Evolutionary conservation across 2,329 filamentous ascomycete genomes (phyloP), one percentile per base, ranked within the genome.

Genomic region (Diplodia sapinea): DNA sequence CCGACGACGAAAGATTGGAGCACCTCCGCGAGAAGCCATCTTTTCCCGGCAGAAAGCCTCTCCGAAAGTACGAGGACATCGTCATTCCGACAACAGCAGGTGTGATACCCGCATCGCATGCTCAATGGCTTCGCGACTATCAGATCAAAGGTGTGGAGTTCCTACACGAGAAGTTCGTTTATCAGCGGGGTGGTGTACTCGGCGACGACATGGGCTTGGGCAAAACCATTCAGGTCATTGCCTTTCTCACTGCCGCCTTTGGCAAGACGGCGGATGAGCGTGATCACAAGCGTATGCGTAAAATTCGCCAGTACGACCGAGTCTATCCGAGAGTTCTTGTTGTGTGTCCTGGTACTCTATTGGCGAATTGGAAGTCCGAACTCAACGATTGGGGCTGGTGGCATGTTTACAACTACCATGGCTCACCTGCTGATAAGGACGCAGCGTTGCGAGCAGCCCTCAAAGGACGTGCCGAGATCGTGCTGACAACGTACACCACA

Each of bases 181-280:
- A 92, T 71, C 95, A 99, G 74, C 90, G 90, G 72, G 95, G 95
- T 0, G 93, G 91, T 1, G 91, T 99, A 26, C 84, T 99, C 0
- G 94, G 94, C 3, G 95, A 99, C 75, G 95, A 99, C 74, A 99
- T 99, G 95, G 95, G 95, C 23, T 80, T 99, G 38, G 95, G 95
- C 17, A 99, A 99, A 79, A 99, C 95, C 0, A 92, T 99, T 2
- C 95, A 99, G 78, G 92, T 99, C 31, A 95, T 93, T 68, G 91
- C 94, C 0, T 98, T 99, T 71, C 82, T 99, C 26, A 92, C 93
- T 0, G 93, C 89, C 1, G 94, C 93, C 0, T 99, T 97, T 76
- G 95, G 95, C 8, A 99, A 99, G 80, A 96, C 91, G 0, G 94
- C 89, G 0, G 94, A 97, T 72, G 90, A 94, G 76, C 84, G 93